phyloP scores from a whole-genome alignment of 202 grass and related monocot species.

The Zoysia matrella region DNA sequence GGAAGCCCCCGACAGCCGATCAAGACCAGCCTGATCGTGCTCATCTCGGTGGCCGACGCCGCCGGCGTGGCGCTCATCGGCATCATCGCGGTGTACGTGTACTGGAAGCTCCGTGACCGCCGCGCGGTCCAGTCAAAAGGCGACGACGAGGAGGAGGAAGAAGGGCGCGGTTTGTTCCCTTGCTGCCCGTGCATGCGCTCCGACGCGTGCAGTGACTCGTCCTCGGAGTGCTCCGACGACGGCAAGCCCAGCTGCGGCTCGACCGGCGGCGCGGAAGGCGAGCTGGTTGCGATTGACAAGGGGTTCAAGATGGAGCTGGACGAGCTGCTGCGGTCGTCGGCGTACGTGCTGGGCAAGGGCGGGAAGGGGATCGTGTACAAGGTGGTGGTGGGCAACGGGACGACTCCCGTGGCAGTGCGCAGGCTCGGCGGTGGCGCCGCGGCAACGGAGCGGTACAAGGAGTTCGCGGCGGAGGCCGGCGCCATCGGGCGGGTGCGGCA shows the following conservation, averaged over 20 bases:
- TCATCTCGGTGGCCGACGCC: too few relatives aligned
- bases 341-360: slow-evolving; percentile 75
- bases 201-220: neutral
- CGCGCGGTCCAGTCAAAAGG: neutral
- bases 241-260: too few relatives aligned
- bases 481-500: too few relatives aligned
- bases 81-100: too few relatives aligned
- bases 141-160: neutral
- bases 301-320: too few relatives aligned
- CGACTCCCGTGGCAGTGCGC: slow-evolving; percentile 63
- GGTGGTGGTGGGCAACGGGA: slow-evolving; percentile 80
- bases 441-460: slow-evolving; percentile 17
- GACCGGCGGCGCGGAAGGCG: neutral
- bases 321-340: too few relatives aligned
- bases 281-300: too few relatives aligned
- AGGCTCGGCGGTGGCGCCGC: slow-evolving; percentile 55
- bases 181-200: slow-evolving; percentile 19
- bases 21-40: slow-evolving; percentile 46
- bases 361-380: slow-evolving; percentile 90
- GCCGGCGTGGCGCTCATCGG: too few relatives aligned
- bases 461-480: too few relatives aligned
- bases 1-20: slow-evolving; percentile 33
- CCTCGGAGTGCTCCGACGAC: slow-evolving; percentile 28
- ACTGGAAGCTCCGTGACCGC: too few relatives aligned
- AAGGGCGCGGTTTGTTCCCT: slow-evolving; percentile 11